phyloP scores from a whole-genome alignment of 1,284 basidiomycete genomes.

The Malassezia globosa region DNA sequence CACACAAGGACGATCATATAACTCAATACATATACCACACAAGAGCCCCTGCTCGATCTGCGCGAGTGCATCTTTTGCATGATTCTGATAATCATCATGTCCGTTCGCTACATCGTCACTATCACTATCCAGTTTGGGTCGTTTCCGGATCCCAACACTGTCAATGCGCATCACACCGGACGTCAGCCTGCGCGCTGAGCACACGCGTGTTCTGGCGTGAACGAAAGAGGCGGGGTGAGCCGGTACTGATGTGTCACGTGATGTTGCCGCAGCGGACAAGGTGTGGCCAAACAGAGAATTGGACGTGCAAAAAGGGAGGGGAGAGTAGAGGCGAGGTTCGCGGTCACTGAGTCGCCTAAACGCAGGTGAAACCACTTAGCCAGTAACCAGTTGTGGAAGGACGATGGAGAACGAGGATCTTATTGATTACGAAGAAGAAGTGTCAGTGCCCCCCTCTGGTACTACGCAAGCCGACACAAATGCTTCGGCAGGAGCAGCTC shows the following conservation, averaged over 20 bases:
- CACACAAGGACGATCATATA: constrained; percentile 14
- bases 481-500: constrained; percentile 26
- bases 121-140: background rate
- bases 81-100: background rate
- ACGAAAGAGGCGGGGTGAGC: no score
- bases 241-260: constrained; percentile 7
- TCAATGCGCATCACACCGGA: background rate
- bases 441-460: constrained; percentile 21
- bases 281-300: background rate
- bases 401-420: constrained; percentile 48
- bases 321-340: no score
- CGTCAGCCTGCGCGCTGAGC: background rate
- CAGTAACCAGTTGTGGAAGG: background rate
- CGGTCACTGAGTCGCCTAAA: no score
- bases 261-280: constrained; percentile 1
- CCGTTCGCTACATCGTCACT: background rate
- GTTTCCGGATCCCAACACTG: constrained; percentile 2
- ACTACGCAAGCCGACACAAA: constrained; percentile 15
- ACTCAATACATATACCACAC: constrained; percentile 16
- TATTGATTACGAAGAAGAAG: constrained; percentile 48
- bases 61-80: background rate
- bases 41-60: background rate
- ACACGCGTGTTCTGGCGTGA: no score
- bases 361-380: background rate
- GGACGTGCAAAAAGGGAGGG: no score